Percentiles rank a stretch among this genome's conserved stretches.
These are phyloP conservation scores for Dryas integrifolia DNA, from an alignment of 331 rosid genomes.

Conservation along the genomic window DNA sequence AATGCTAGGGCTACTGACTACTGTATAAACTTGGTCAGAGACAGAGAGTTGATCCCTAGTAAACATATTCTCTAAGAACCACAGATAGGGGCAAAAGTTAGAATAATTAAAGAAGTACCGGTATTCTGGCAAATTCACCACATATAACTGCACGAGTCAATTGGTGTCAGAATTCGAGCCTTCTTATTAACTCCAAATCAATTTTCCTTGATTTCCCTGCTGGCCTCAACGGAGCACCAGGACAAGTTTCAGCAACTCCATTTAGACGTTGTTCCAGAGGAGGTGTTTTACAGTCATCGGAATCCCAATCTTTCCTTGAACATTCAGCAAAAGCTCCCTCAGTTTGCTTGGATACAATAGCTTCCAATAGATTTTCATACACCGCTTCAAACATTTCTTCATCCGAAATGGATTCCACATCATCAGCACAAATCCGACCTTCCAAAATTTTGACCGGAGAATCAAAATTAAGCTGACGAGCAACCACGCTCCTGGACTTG, in stretches of 20 bases:
- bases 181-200: constrained; percentile 55
- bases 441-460: constrained; percentile 19
- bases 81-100: constrained; percentile 22
- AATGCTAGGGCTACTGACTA: constrained; percentile 36
- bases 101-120: constrained; percentile 27
- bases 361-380: constrained; percentile 52
- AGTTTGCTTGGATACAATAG: constrained; percentile 48
- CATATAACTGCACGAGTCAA: constrained; percentile 8
- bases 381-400: constrained; percentile 57
- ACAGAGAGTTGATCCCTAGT: constrained; percentile 22
- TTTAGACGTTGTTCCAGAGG: constrained; percentile 17
- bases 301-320: constrained; percentile 26
- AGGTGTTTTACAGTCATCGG: constrained; percentile 46
- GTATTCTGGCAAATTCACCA: constrained; percentile 16
- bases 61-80: constrained; percentile 18
- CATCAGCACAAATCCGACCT: constrained; percentile 7
- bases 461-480: constrained; percentile 57
- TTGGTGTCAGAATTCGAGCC: constrained; percentile 59
- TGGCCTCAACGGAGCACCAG: constrained; percentile 61
- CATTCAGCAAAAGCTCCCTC: constrained; percentile 38
- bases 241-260: constrained; percentile 56
- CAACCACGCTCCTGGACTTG: constrained; percentile 34
- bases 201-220: constrained; percentile 36
- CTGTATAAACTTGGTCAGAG: constrained; percentile 37
- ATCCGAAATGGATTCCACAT: constrained; percentile 46